A percentile compares a stretch with the other conserved stretches of the same genome.
phyloP scores from a whole-genome alignment of 768 basidiomycete genomes.

The Leucocoprinus sp. region DNA sequence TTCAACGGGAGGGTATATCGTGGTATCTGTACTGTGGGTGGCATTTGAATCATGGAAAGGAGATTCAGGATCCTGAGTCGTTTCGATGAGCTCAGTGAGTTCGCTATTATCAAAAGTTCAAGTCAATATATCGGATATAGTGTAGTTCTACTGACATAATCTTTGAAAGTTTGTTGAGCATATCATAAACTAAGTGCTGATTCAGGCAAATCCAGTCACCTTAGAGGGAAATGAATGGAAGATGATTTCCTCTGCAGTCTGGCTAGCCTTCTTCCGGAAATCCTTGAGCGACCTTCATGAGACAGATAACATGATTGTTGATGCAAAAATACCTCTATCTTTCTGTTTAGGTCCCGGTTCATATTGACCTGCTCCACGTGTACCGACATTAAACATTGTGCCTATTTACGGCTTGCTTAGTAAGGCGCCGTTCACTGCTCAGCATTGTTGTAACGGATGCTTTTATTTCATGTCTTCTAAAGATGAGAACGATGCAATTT shows the following conservation, averaged over 20 bases:
- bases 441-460: neutral
- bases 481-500: constrained; percentile 69
- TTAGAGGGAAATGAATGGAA: constrained; percentile 61
- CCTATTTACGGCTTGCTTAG: constrained; percentile 8
- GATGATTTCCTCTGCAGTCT: constrained; percentile 53
- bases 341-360: constrained; percentile 36
- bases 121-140: neutral
- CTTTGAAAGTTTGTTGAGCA: constrained; percentile 22
- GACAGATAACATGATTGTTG: constrained; percentile 1
- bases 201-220: constrained; percentile 26
- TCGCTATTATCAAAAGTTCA: constrained; percentile 35
- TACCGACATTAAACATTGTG: no score
- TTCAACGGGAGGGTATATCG: constrained; percentile 44
- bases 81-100: constrained; percentile 50
- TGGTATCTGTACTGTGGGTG: constrained; percentile 40
- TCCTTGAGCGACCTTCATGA: constrained; percentile 28
- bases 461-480: constrained; percentile 26
- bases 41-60: constrained; percentile 47
- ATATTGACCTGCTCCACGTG: constrained; percentile 18
- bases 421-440: neutral
- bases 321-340: constrained; percentile 38
- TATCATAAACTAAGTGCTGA: neutral
- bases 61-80: constrained; percentile 37
- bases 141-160: constrained; percentile 26
- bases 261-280: constrained; percentile 38